Conservation (phyloP, 495 filamentous ascomycete genomes). For the Pseudomonodictys pantanalensis region DNA sequence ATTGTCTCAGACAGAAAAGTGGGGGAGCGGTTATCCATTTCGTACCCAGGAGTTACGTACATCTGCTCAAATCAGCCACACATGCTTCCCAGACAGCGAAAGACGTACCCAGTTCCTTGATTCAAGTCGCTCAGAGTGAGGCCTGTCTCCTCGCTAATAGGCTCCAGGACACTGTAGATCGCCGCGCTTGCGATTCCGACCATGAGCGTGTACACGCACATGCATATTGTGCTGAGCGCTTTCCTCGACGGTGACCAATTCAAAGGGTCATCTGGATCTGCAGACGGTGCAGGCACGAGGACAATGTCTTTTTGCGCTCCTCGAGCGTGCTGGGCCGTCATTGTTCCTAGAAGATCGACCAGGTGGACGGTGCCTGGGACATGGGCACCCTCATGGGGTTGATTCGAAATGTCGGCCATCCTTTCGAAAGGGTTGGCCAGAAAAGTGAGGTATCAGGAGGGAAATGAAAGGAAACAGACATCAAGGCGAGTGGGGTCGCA, state of each 20-base stretch:
- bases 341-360: constrained; percentile 33
- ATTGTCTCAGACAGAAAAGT: too few relatives aligned
- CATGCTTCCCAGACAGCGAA: background rate
- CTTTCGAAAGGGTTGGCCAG: background rate
- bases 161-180: constrained; percentile 60
- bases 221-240: constrained; percentile 25
- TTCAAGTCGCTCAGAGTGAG: constrained; percentile 54
- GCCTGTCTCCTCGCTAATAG: constrained; percentile 55
- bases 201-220: constrained; percentile 54
- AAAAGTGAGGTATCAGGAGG: background rate
- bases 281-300: constrained; percentile 33
- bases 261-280: constrained; percentile 31
- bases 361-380: constrained; percentile 36
- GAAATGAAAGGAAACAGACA: too few relatives aligned
- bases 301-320: constrained; percentile 33
- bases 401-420: background rate
- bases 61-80: background rate
- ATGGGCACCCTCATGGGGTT: background rate
- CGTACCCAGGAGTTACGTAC: too few relatives aligned
- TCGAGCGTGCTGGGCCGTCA: constrained; percentile 28
- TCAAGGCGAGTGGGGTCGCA: too few relatives aligned
- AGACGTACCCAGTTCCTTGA: constrained; percentile 62
- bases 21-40: too few relatives aligned
- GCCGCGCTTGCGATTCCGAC: constrained; percentile 59
- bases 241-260: constrained; percentile 38